These are phyloP conservation scores for Aspergillus sp. DNA, from an alignment of 2,329 filamentous ascomycete genomes.

Conservation along the genomic window DNA sequence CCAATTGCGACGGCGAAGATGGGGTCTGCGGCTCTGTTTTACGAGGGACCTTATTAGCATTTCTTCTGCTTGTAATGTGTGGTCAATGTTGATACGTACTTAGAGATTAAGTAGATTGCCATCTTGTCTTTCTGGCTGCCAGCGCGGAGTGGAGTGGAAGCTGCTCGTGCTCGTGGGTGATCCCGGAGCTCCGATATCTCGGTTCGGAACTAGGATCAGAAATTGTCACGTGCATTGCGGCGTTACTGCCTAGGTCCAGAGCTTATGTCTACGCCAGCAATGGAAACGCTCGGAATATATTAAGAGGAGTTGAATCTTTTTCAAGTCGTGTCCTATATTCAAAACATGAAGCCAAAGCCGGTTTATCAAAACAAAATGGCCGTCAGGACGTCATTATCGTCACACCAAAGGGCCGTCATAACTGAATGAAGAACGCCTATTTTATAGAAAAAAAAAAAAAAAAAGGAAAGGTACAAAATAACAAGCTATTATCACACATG, in stretches of 20 bases:
- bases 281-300: constrained; percentile 1
- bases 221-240: background rate
- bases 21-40: constrained; percentile 44
- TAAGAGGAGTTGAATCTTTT: constrained; percentile 15
- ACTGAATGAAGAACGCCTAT: constrained; percentile 2
- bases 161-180: background rate
- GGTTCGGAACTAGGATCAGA: background rate
- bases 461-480: constrained; percentile 6
- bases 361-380: background rate
- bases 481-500: constrained; percentile 9
- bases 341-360: background rate
- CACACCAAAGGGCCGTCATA: constrained; percentile 7
- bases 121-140: constrained; percentile 5
- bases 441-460: constrained; percentile 2
- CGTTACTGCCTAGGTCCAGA: background rate
- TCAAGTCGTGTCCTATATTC: background rate
- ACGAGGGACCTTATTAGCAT: background rate
- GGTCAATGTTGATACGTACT: constrained; percentile 19
- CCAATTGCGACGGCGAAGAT: constrained; percentile 49
- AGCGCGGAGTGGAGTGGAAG: background rate
- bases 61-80: background rate
- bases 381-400: constrained; percentile 8
- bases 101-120: constrained; percentile 36
- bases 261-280: background rate
- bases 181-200: background rate